Base-by-base conservation (phyloP, 148 eudicot genomes). In the Diospyros kaki region DNA sequence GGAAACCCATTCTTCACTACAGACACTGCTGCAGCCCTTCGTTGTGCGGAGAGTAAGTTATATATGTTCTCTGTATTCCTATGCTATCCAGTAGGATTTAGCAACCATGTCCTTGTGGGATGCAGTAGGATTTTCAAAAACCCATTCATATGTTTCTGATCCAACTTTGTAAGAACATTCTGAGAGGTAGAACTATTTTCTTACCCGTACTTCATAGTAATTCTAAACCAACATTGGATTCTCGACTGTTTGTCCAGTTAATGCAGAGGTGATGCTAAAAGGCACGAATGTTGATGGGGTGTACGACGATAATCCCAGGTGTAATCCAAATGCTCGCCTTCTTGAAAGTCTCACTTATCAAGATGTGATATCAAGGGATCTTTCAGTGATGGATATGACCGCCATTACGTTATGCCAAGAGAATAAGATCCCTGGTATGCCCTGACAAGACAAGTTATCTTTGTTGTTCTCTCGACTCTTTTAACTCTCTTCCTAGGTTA, bases 1-100 rank as follows among this genome's bases (percentile, higher is more conserved):
- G 99, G 99, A 66, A 96, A 96, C 83, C 99, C 99, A 8, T 96
- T 96, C 88, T 96, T 96, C 90, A 96, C 99, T 2, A 96, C 99
- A 18, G 99, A 96, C 77, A 96, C 99, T 76, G 98, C 99, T 84
- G 99, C 99, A n/a, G 93, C 99, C 66, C 97, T 96, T 76, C 95
- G 99, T 59, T 91, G 93, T 84, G 99, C 99, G 17, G 98, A 96
- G 79, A 96, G 99, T 93, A 84, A 82, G 93, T 79, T 17, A 5
- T 50, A 28, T 17, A 5, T 50, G n/a, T 62, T 69, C 61, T 9
- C 43, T 54, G 4, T 18, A 51, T 52, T 15, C 38, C 13, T 58
- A 38, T n/a, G n/a, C n/a, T 51, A 58, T 3, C 10, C 38, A 68
- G 28, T 28, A 28, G 41, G 43, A 6, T 13, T 72, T 17, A 41